Evolutionary conservation across 2,329 filamentous ascomycete genomes (phyloP), one percentile per base, ranked within the genome.

Genomic region (Cadophora sp.): DNA sequence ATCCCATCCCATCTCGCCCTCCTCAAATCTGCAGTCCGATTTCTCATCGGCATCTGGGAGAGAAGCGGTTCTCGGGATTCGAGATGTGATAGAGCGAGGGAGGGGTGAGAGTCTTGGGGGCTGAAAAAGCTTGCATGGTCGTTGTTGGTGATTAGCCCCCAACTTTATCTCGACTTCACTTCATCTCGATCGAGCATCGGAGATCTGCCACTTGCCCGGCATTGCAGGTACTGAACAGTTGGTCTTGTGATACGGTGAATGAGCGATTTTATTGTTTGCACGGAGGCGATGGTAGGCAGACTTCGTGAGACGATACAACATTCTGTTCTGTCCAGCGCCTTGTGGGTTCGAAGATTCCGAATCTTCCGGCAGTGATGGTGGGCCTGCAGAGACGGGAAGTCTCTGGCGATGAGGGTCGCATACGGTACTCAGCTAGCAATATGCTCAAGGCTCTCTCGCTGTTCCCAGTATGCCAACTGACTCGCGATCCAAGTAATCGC

Each of bases 111-210:
- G 4, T 5, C 24, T 22, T 50, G 60, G 60, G 31, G 60, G 43
- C 7, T n/a, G 43, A 12, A 43, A 22, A 48, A 31, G 31, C 31
- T 34, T 34, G 59, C 19, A 14, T 26, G 8, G 55, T 48, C 26
- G 40, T 11, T n/a, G 26, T 29, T 34, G 40, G 24, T 53, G 14
- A 24, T 64, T 40, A 64, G 62, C 62, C 62, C 62, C 62, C 62
- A 64, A 64, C 62, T 46, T 22, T 64, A 43, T 46, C 26, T 53
- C 14, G 50, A 53, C 26, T 29, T 31, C 26, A 53, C 31, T 56
- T 53, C 48, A 64, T 29, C 43, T 37, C 61, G 12, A 8, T 16
- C 12, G 7, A 8, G 6, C 37, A 40, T 3, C 6, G 37, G 6
- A 55, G 61, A 37, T 24, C 24, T 55, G 4, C 53, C 16, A 6